Percentiles rank a stretch among this genome's conserved stretches.
phyloP scores from a whole-genome alignment of 2,329 filamentous ascomycete genomes.

The Penicillium sp. region DNA sequence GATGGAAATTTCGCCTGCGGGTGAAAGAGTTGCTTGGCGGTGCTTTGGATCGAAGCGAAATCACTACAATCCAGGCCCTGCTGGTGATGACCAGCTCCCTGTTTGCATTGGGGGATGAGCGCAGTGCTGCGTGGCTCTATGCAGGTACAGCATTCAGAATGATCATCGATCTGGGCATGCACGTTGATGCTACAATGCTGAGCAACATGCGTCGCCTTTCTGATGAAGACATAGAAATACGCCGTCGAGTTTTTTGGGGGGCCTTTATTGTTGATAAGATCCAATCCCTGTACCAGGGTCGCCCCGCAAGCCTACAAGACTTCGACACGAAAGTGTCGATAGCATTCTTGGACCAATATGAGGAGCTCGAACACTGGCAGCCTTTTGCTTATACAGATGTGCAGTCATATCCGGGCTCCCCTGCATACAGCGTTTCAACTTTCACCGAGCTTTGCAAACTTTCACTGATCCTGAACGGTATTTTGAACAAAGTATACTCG shows the following conservation, averaged over 20 bases:
- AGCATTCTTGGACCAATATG: slow-evolving; percentile 40
- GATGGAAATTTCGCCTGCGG: slow-evolving; percentile 50
- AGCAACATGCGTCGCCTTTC: slow-evolving; percentile 19
- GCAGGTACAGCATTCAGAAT: slow-evolving; percentile 54
- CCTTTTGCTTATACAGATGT: slow-evolving; percentile 42
- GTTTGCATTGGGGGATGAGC: slow-evolving; percentile 54
- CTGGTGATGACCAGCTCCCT: slow-evolving; percentile 54
- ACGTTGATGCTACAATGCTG: slow-evolving; percentile 35
- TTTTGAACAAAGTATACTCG: slow-evolving; percentile 48
- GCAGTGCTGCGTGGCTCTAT: slow-evolving; percentile 56
- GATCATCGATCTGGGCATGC: slow-evolving; percentile 54
- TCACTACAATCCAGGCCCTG: slow-evolving; percentile 57
- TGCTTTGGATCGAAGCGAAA: slow-evolving; percentile 50
- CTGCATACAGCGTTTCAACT: slow-evolving; percentile 36
- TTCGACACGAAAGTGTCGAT: slow-evolving; percentile 50
- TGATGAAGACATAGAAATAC: slow-evolving; percentile 31
- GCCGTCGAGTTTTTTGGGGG: slow-evolving; percentile 36
- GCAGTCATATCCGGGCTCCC: slow-evolving; percentile 33
- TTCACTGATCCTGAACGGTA: slow-evolving; percentile 50
- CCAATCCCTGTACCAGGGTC: slow-evolving; percentile 57
- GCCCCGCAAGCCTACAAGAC: slow-evolving; percentile 48
- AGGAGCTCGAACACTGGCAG: slow-evolving; percentile 56
- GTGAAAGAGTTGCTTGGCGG: slow-evolving; percentile 49
- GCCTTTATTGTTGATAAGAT: slow-evolving; percentile 51
- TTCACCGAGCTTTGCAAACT: slow-evolving; percentile 42